Base-by-base conservation (phyloP, 208 protist species). In the Trypanosoma congolense region DNA sequence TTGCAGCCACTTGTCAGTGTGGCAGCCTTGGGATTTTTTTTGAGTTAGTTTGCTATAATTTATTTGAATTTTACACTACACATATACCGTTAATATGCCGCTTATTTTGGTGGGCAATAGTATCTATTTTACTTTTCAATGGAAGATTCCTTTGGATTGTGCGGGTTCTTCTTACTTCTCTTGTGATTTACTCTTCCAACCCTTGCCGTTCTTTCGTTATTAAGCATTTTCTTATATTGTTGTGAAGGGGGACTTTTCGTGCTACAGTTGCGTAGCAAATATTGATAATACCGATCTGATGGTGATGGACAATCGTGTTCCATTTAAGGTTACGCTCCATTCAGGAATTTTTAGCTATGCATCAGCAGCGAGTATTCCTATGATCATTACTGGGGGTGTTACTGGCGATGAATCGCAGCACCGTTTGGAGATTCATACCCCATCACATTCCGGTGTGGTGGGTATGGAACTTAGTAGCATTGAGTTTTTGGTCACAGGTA, bases 321-420 rank as follows among this genome's bases (percentile, higher is more conserved):
- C 69, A 35, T 70, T 62, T 57, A 75, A 70, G 56, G 24, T 49
- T 33, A 65, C 69, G 22, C 56, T 75, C 22, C 62, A 75, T 35
- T 38, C 19, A n/a, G 9, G 26, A 18, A 12, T 65, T 9, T 21
- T 19, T 25, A 61, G 65, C 25, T 25, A 48, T 4, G 66, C 33
- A 38, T 25, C 43, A 31, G 28, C 24, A n/a, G 5, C 61, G 12
- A 43, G 45, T 47, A 53, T 56, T 24, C 53, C 53, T 53, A 30
- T 61, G 5, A 65, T 46, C 4, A 43, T 70, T 33, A 64, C 40
- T 4, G 55, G 50, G 4, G 24, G 18, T 16, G 67, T 58, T 44
- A 30, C 5, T 24, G 50, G 26, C 31, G 30, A 50, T 4, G 52
- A 31, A 33, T 58, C 45, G n/a, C 53, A 75, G 43, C 56, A 70